Base-by-base conservation (phyloP, 192 early-diverging fungal species). In the Podila epicladia region DNA sequence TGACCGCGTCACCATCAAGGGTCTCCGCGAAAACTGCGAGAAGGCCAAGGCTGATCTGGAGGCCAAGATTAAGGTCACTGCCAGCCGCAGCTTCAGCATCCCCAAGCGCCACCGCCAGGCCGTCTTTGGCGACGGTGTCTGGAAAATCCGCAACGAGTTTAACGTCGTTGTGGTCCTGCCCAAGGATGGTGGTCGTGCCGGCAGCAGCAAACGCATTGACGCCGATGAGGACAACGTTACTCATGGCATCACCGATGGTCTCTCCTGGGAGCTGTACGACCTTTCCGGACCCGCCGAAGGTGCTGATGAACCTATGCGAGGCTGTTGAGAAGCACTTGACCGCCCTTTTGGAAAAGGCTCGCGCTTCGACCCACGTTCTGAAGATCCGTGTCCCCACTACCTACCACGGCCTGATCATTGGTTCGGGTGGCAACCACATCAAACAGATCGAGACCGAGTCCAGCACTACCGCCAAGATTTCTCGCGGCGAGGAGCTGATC, bases 391-490 rank as follows among this genome's bases (percentile, higher is more conserved):
- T 80, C 12, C 71, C 77, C 4, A 80, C 71, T 1, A 73, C 66
- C 28, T 78, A 67, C 49, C 77, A 80, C 24, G 77, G 77, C 53
- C 28, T 80, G 61, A 88, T 98, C 29, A 88, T 97, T 58, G 97
- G 97, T 60, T 85, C 92, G 20, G 91, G 92, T 33, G 95, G 97
- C 29, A 86, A 90, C 59, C 93, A 91, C 49, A 88, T 98, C 62
- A 91, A 95, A 82, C 85, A 84, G 32, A 91, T 98, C 55, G 92
- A 92, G 77, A 72, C 75, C 17, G 90, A 91, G 64, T 96, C 95
- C 7, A 82, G 86, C 64, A 94, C 95, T 5, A 72, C 82, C 8
- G 92, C 98, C 79, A 83, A 92, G 55, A 89, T 98, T 60, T 84
- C 91, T 9, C 85, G 87, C 48, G 80, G 82, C 53, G 83, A 84